Evolutionary conservation across 495 filamentous ascomycete species (phyloP).

Genomic region (Paragyromitra xinjiangensis): DNA sequence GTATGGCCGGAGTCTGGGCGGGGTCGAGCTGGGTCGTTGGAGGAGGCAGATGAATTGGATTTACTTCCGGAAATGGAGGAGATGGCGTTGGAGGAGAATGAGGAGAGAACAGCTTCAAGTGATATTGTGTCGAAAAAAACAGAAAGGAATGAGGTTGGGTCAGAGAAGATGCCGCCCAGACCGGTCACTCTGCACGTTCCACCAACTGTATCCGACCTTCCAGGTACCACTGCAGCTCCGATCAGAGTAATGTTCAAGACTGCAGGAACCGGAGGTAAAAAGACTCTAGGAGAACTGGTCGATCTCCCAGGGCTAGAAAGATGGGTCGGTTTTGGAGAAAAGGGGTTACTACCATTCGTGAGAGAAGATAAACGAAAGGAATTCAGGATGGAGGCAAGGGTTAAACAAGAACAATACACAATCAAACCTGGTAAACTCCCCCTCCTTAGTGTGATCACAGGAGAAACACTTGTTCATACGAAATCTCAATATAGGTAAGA

Average conservation of each 20-base stretch:
- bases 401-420: conserved; percentile 71
- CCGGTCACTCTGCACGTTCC: conserved; percentile 50
- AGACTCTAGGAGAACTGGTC: conserved; percentile 83
- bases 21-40: conserved; percentile 40
- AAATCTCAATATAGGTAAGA: conserved; percentile 65
- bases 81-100: conserved; percentile 51
- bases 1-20: conserved; percentile 57
- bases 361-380: conserved; percentile 67
- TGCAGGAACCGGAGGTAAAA: conserved; percentile 64
- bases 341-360: conserved; percentile 74
- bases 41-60: conserved; percentile 55
- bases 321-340: conserved; percentile 56
- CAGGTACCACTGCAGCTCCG: conserved; percentile 92
- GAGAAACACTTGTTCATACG: not conserved
- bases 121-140: not conserved
- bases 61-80: conserved; percentile 54
- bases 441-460: not conserved
- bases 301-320: conserved; percentile 89
- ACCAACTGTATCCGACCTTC: conserved; percentile 84
- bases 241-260: conserved; percentile 80
- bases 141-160: conserved; percentile 27
- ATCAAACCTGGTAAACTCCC: conserved; percentile 67
- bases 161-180: conserved; percentile 32
- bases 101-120: not conserved
- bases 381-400: conserved; percentile 78